Conservation (phyloP, 352 stramenopile genomes). For the Thalassiosira mediterranea region DNA sequence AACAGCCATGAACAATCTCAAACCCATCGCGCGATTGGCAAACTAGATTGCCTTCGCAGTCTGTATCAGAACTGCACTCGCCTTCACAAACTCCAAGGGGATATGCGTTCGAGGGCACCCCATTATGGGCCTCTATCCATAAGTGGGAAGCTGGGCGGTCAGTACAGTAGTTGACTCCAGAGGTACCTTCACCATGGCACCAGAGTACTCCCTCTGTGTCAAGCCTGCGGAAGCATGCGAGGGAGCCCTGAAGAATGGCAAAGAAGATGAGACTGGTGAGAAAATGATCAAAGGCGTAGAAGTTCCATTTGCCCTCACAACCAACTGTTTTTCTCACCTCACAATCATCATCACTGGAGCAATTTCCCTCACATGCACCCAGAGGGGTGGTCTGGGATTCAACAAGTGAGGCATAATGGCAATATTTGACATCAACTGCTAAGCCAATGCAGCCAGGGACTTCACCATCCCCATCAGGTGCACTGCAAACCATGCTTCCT, state of each 20-base stretch:
- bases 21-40: conserved; percentile 45
- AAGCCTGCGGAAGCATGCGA: conserved; percentile 3
- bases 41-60: conserved; percentile 32
- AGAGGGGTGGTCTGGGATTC: conserved; percentile 25
- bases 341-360: conserved; percentile 48
- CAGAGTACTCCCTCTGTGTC: conserved; percentile 32
- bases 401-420: too few species aligned
- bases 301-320: too few species aligned
- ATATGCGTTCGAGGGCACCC: background rate
- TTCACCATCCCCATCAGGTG: too few species aligned
- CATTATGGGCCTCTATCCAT: conserved; percentile 2
- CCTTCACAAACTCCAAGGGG: conserved; percentile 46
- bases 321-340: too few species aligned
- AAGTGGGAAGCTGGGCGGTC: background rate
- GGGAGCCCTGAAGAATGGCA: too few species aligned
- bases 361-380: conserved; percentile 50
- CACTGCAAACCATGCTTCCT: too few species aligned
- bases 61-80: conserved; percentile 46
- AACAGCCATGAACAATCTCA: conserved; percentile 52
- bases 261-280: too few species aligned
- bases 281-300: too few species aligned
- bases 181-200: conserved; percentile 44
- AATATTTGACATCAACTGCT: too few species aligned
- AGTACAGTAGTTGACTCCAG: conserved; percentile 33
- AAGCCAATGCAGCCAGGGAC: too few species aligned